Evolutionary conservation across 306 rosid genomes (phyloP).

Genomic region (Leucaena leucocephala): DNA sequence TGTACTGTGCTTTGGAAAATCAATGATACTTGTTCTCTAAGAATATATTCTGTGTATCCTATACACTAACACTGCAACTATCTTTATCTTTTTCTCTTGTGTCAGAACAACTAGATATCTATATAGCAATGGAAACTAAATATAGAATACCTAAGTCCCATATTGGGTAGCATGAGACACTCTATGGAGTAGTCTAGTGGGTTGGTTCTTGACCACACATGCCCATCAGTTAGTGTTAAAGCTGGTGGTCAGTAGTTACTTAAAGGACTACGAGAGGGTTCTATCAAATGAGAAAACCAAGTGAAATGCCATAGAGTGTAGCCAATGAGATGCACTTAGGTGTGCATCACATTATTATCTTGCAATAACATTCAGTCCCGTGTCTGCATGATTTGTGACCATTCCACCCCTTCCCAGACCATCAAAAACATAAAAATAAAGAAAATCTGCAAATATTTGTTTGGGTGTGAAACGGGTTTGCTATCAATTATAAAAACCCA

Average conservation of each 20-base stretch:
- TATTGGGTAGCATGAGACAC: background rate
- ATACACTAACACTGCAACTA: background rate
- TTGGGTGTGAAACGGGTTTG: too few species aligned
- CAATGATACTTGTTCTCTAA: background rate
- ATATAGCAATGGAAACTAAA: background rate
- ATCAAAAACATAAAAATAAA: background rate
- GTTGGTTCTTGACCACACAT: background rate
- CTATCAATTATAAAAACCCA: background rate
- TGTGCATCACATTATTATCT: background rate
- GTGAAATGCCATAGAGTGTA: background rate
- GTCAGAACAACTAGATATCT: background rate
- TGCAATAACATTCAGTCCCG: background rate
- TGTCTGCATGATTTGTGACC: background rate
- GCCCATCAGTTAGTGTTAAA: background rate
- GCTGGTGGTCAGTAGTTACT: background rate
- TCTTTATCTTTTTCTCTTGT: background rate
- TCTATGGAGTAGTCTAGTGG: background rate
- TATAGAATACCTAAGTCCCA: background rate
- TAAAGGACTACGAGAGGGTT: background rate
- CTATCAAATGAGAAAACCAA: background rate
- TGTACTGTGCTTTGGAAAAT: background rate
- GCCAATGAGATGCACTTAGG: background rate
- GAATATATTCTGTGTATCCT: background rate
- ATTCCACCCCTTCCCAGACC: background rate
- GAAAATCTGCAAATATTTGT: background rate